Percentiles rank a stretch among this genome's conserved stretches.
phyloP scores from a whole-genome alignment of 2,329 filamentous ascomycete genomes.

The Podosphaera leucotricha region DNA sequence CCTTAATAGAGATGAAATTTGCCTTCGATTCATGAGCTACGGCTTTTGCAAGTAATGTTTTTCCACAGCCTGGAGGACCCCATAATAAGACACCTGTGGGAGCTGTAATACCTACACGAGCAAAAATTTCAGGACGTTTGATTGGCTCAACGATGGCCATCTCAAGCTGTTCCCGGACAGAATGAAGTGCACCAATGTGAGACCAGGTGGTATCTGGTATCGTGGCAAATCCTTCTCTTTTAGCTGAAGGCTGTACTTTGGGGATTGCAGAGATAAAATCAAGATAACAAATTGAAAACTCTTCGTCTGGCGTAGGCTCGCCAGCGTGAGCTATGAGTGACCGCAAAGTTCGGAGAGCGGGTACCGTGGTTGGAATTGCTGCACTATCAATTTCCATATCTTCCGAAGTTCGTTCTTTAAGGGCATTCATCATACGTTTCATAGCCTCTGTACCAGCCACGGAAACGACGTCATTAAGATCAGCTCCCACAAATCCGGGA shows the following conservation, averaged over 20 bases:
- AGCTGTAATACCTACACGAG: constrained; percentile 51
- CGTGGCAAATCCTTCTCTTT: constrained; percentile 83
- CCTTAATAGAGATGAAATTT: constrained; percentile 96
- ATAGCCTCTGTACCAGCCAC: constrained; percentile 18
- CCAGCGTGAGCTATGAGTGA: constrained; percentile 30
- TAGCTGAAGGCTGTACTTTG: constrained; percentile 55
- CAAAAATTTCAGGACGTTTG: constrained; percentile 54
- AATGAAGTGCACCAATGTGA: constrained; percentile 65
- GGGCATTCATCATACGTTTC: constrained; percentile 16
- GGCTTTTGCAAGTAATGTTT: constrained; percentile 86
- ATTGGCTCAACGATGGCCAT: constrained; percentile 82
- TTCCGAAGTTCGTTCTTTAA: constrained; percentile 12
- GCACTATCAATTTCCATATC: constrained; percentile 15
- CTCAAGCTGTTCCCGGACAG: constrained; percentile 60
- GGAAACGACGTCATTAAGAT: constrained; percentile 43
- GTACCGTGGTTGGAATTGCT: constrained; percentile 4
- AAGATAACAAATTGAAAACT: constrained; percentile 35
- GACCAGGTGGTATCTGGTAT: constrained; percentile 85
- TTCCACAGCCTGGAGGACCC: constrained; percentile 91
- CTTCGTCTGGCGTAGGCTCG: constrained; percentile 25
- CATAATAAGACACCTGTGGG: constrained; percentile 81
- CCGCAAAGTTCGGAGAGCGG: constrained; percentile 21
- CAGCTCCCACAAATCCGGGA: constrained; percentile 79
- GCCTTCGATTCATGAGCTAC: constrained; percentile 88
- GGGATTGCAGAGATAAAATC: constrained; percentile 56